A percentile compares a stretch with the other conserved stretches of the same genome.
phyloP scores from a whole-genome alignment of 176 grass and related monocot genomes.

The Tillandsia leiboldiana region DNA sequence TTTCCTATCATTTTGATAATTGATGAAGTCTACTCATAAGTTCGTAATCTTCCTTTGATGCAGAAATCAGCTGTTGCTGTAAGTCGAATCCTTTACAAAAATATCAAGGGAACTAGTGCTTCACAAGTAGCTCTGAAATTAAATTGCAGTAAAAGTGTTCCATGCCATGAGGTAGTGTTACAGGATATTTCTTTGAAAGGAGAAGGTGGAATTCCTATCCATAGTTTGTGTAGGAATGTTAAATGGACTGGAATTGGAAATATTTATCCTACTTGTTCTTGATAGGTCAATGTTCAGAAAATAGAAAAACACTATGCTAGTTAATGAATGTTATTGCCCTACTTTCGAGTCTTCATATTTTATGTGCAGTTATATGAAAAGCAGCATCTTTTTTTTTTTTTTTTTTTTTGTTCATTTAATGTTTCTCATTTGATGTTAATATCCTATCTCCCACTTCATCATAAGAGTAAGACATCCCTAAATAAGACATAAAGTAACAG shows the following conservation, averaged over 20 bases:
- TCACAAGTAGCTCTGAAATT: constrained; percentile 43
- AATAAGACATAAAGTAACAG: too few species aligned
- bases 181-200: constrained; percentile 37
- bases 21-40: neutral
- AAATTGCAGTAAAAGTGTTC: constrained; percentile 30
- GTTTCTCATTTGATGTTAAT: too few species aligned
- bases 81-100: constrained; percentile 32
- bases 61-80: constrained; percentile 52
- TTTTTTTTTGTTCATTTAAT: too few species aligned
- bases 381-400: too few species aligned
- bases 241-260: constrained; percentile 18
- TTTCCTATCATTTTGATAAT: neutral
- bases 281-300: neutral
- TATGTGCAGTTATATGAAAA: too few species aligned
- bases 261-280: constrained; percentile 36
- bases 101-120: constrained; percentile 55
- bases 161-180: constrained; percentile 33
- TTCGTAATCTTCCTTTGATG: neutral
- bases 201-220: neutral
- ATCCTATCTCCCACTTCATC: too few species aligned
- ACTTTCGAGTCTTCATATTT: too few species aligned
- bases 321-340: too few species aligned
- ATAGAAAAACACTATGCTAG: too few species aligned
- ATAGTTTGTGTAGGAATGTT: constrained; percentile 27
- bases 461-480: too few species aligned